Conservation (phyloP, 225 moss, liverwort and hornwort genomes). For the Polytrichum formosum region DNA sequence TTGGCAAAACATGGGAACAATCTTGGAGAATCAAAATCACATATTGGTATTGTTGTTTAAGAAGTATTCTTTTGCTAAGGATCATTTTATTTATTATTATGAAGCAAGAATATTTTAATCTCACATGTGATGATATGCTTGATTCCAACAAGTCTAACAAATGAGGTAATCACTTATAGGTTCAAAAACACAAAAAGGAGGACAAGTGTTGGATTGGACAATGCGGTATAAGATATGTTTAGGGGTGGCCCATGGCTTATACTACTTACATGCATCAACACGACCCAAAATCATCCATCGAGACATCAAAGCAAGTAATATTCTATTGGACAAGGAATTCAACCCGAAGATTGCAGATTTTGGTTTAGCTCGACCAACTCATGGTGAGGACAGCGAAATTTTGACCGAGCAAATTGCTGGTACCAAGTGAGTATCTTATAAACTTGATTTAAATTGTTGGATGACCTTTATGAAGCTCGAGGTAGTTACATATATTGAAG, state of each 20-base stretch:
- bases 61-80: background rate
- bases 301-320: conserved; percentile 53
- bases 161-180: background rate
- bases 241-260: conserved; percentile 14
- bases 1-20: background rate
- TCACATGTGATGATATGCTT: background rate
- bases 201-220: conserved; percentile 23
- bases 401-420: conserved; percentile 21
- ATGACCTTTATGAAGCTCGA: no score
- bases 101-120: background rate
- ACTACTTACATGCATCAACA: conserved; percentile 47
- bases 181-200: background rate
- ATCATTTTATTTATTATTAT: background rate
- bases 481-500: no score
- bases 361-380: conserved; percentile 41
- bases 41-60: background rate
- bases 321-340: conserved; percentile 33
- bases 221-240: conserved; percentile 18
- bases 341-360: conserved; percentile 46
- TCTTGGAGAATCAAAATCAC: background rate
- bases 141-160: background rate
- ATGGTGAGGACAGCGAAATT: conserved; percentile 21
- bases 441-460: no score
- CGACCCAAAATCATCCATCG: conserved; percentile 49
- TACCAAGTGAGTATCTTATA: background rate